Evolutionary conservation across 495 filamentous ascomycete genomes (phyloP).

Genomic region (Podospora sp.): DNA sequence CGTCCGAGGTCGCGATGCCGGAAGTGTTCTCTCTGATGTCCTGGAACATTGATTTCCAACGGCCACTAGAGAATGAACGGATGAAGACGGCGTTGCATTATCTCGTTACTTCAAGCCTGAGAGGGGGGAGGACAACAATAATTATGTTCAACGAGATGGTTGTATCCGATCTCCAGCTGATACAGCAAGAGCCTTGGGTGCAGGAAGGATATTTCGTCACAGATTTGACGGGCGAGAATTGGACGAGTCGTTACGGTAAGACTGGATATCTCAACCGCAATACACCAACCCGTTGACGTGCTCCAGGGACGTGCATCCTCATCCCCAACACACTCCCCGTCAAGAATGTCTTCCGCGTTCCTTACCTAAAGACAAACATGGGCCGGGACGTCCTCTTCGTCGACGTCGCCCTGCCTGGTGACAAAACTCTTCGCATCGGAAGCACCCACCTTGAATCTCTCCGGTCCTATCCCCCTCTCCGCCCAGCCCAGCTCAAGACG

Average conservation of each 20-base stretch:
- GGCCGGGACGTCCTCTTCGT: constrained; percentile 56
- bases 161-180: constrained; percentile 43
- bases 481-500: constrained; percentile 47
- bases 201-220: constrained; percentile 48
- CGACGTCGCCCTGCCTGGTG: constrained; percentile 40
- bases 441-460: constrained; percentile 61
- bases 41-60: constrained; percentile 59
- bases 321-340: constrained; percentile 48
- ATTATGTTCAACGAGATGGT: constrained; percentile 58
- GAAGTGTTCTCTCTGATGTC: constrained; percentile 26
- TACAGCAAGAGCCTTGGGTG: constrained; percentile 31
- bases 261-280: neutral
- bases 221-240: constrained; percentile 36
- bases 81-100: constrained; percentile 49
- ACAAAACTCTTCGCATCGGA: constrained; percentile 46
- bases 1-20: neutral
- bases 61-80: constrained; percentile 37
- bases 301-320: constrained; percentile 56
- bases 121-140: constrained; percentile 32
- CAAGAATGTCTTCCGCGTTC: constrained; percentile 47
- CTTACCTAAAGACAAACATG: constrained; percentile 46
- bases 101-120: constrained; percentile 35
- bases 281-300: neutral
- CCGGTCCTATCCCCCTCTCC: constrained; percentile 38
- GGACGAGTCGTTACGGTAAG: constrained; percentile 21